Conservation (phyloP, 495 filamentous ascomycete genomes). For the Lophiotrema nucula region DNA sequence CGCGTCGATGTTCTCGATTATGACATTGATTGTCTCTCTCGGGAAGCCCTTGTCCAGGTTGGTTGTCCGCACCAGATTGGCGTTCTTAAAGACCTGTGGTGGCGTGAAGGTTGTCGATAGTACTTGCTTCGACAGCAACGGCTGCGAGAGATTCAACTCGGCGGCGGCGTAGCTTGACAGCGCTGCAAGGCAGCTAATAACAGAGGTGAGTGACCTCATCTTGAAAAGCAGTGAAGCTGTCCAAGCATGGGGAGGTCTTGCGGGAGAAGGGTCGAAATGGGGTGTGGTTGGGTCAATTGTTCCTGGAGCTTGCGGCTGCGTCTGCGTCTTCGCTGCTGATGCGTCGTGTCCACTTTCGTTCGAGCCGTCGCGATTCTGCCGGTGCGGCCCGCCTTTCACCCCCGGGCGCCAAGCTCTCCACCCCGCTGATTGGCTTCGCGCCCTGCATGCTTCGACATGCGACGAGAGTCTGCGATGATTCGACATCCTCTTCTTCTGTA, state of each 20-base stretch:
- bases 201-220: slow-evolving; percentile 38
- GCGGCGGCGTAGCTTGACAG: slow-evolving; percentile 34
- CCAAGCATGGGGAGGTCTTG: no score
- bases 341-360: slow-evolving; percentile 34
- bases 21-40: slow-evolving; percentile 85
- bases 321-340: slow-evolving; percentile 30
- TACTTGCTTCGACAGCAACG: slow-evolving; percentile 50
- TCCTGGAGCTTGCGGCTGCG: slow-evolving; percentile 1
- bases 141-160: slow-evolving; percentile 42
- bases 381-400: slow-evolving; percentile 6
- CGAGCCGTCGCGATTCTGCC: slow-evolving; percentile 23
- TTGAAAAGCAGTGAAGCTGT: slow-evolving; percentile 33
- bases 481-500: no score
- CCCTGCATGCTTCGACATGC: no score
- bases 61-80: slow-evolving; percentile 82
- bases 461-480: no score
- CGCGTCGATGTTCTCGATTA: slow-evolving; percentile 82
- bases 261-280: background rate
- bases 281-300: no score
- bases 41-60: slow-evolving; percentile 90
- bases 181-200: slow-evolving; percentile 35
- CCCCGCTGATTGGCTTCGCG: slow-evolving; percentile 18
- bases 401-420: slow-evolving; percentile 25
- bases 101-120: slow-evolving; percentile 77
- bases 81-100: slow-evolving; percentile 85